These are phyloP conservation scores for Colletotrichum sojae DNA, from an alignment of 2,329 filamentous ascomycete genomes.

Conservation along the genomic window DNA sequence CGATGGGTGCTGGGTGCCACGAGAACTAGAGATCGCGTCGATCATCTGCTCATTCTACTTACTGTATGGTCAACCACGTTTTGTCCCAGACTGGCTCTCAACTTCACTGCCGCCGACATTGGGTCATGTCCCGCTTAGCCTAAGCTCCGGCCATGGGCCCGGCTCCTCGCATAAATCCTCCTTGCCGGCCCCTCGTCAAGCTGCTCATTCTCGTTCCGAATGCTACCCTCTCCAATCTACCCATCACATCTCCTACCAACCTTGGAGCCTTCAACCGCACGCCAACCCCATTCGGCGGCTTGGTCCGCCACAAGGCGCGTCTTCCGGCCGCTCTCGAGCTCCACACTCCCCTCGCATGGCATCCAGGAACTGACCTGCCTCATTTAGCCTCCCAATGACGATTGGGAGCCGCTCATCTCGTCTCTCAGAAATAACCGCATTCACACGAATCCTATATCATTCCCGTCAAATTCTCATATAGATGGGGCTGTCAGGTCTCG, in stretches of 20 bases:
- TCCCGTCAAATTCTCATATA: too few relatives aligned
- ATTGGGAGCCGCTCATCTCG: too few relatives aligned
- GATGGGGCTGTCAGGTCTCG: too few relatives aligned
- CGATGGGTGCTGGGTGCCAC: too few relatives aligned
- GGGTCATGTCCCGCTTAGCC: conserved; percentile 11
- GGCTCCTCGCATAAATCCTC: not conserved
- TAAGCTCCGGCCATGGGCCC: conserved; percentile 16
- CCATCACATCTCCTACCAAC: not conserved
- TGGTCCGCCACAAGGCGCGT: not conserved
- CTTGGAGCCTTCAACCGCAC: not conserved
- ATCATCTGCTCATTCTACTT: too few relatives aligned
- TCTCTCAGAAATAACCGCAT: not conserved
- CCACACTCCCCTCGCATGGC: not conserved
- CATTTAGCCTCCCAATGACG: conserved; percentile 23
- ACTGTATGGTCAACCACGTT: not conserved
- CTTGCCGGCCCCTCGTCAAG: not conserved
- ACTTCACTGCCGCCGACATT: not conserved
- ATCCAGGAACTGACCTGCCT: not conserved
- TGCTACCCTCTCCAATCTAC: not conserved
- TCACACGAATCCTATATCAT: not conserved
- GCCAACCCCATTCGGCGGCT: conserved; percentile 3
- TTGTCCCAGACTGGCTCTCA: too few relatives aligned
- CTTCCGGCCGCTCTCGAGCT: not conserved
- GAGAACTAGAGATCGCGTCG: too few relatives aligned
- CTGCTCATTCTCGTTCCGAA: too few relatives aligned